Evolutionary conservation across 768 basidiomycete species (phyloP), one percentile per base, ranked within the genome.

Genomic region (Auriscalpium orientale): DNA sequence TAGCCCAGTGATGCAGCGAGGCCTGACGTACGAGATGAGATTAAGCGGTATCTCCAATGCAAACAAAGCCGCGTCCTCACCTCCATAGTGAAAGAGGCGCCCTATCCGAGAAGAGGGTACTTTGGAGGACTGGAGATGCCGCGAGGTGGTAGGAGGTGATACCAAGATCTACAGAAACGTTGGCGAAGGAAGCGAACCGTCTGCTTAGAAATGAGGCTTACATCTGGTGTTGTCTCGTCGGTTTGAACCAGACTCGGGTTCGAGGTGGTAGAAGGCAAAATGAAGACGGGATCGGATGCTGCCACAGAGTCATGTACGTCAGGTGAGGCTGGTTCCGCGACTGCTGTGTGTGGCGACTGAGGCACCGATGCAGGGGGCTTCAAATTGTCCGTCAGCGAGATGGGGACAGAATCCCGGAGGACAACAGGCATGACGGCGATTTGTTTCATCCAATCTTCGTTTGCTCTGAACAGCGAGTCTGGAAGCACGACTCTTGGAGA

Each of bases 41-140:
- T 55, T 6, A 20, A 20, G 20, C 7, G 16, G 34, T 13, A 18
- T 21, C 5, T 28, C 15, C 50, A 34, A 51, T 16, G 6, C 10
- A 33, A 35, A 37, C 38, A 12, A 35, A 4, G 35, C 2, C 40
- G 4, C n/a, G n/a, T n/a, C 21, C 36, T 64, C 65, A 87, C 95
- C 91, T 63, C 95, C 95, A 57, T 98, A 98, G 62, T 98, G 95
- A 62, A 98, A 90, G 8, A 98, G 66, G 15, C 95, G 79, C 4
- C 92, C 95, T 9, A 98, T 76, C 11, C 87, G 79, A 0, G 94
- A 95, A 0, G 92, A 90, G 15, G 95, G 95, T 0, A 98, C 93
- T 67, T 81, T 90, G 5, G 94, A 95, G 0, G 92, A 83, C 65
- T 84, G 83, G 2, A 91, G 71, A 18, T 77, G 77, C 12, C 82